phyloP scores from a whole-genome alignment of 202 grass and related monocot genomes.

The Bolboschoenoplectus hybrid region DNA sequence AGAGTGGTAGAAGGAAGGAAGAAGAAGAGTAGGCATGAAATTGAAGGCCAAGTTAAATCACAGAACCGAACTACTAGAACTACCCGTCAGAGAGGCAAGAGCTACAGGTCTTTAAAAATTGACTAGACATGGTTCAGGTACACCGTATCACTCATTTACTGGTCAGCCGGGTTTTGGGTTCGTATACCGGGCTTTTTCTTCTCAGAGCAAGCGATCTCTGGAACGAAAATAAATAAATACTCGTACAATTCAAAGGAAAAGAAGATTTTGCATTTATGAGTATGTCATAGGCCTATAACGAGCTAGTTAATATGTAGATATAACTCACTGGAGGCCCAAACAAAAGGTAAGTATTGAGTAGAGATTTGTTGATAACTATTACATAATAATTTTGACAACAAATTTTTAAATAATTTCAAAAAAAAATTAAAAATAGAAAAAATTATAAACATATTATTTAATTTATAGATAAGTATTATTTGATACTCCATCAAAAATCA shows the following conservation, averaged over 20 bases:
- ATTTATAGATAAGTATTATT: not conserved
- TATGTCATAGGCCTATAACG: not conserved
- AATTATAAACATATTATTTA: no score
- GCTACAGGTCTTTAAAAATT: not conserved
- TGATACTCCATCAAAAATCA: no score
- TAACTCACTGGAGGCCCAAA: not conserved
- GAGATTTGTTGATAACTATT: no score
- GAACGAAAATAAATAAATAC: not conserved
- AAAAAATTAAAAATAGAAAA: no score
- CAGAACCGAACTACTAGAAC: not conserved
- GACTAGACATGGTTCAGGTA: not conserved
- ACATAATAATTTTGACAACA: no score
- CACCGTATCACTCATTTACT: not conserved
- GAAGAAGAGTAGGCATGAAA: slow-evolving; percentile 41
- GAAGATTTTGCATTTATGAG: not conserved
- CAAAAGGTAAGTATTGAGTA: not conserved
- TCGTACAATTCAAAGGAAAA: not conserved
- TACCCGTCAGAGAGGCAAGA: slow-evolving; percentile 30
- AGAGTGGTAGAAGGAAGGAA: slow-evolving; percentile 38
- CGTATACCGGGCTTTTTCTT: not conserved
- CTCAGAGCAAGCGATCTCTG: not conserved
- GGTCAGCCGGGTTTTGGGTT: not conserved
- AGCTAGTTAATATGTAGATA: not conserved
- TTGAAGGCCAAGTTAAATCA: not conserved
- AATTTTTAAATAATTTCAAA: no score